These are phyloP conservation scores for Schizochytrium sp. DNA, from an alignment of 108 stramenopile species.

Conservation along the genomic window DNA sequence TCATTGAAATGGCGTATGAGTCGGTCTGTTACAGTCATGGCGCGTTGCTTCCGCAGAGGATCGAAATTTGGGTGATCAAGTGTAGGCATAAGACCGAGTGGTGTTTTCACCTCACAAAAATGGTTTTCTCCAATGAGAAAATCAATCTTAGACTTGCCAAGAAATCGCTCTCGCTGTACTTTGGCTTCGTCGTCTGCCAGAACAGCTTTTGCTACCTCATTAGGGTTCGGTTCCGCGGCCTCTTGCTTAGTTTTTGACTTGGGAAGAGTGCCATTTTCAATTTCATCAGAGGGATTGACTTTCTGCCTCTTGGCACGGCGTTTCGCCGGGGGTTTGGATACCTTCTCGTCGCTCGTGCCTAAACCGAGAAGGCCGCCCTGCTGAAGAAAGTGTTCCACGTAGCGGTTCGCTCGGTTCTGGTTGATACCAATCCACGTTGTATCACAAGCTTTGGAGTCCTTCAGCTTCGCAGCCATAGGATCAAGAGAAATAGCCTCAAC, in stretches of 20 bases:
- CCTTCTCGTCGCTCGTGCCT: not conserved
- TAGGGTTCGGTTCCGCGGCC: not conserved
- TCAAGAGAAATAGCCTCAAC: constrained; percentile 56
- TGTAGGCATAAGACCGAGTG: not conserved
- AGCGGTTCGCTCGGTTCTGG: constrained; percentile 59
- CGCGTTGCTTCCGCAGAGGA: not conserved
- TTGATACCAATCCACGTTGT: constrained; percentile 47
- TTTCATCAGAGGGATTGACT: not conserved
- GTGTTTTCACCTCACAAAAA: constrained; percentile 53
- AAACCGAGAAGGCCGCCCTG: constrained; percentile 24
- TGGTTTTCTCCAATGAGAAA: constrained; percentile 17
- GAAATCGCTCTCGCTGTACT: constrained; percentile 20
- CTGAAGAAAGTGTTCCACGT: constrained; percentile 50
- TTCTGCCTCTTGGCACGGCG: not conserved
- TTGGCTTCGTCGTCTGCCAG: not conserved
- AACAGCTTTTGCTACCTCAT: not conserved
- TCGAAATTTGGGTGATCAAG: constrained; percentile 49
- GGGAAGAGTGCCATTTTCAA: not conserved
- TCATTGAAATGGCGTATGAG: constrained; percentile 38
- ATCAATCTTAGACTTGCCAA: constrained; percentile 51
- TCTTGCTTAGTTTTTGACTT: not conserved
- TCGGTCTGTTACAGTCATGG: not conserved
- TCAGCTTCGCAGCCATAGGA: not conserved
- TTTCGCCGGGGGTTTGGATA: not conserved
- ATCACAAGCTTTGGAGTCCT: not conserved